Evolutionary conservation across 352 stramenopile species (phyloP).

Genomic region (Phytophthora cryptogea): DNA sequence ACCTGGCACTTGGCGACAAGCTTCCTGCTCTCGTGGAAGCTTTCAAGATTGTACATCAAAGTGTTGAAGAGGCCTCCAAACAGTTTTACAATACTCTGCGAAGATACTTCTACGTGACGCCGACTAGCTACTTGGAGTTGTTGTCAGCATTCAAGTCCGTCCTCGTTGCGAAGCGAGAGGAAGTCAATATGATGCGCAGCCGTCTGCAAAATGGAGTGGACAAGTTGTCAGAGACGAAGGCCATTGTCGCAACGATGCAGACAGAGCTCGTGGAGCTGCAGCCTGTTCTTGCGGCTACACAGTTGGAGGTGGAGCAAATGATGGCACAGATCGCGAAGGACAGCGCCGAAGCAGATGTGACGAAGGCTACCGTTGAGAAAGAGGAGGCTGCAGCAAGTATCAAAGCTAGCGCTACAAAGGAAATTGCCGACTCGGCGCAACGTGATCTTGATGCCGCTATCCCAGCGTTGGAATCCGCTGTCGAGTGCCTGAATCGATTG

Average conservation of each 20-base stretch:
- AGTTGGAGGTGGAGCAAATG: slow-evolving; percentile 89
- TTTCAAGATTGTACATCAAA: slow-evolving; percentile 90
- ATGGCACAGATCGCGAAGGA: slow-evolving; percentile 91
- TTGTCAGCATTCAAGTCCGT: slow-evolving; percentile 92
- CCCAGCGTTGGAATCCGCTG: slow-evolving; percentile 82
- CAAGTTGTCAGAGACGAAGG: slow-evolving; percentile 84
- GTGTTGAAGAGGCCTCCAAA: slow-evolving; percentile 82
- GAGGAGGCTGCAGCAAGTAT: slow-evolving; percentile 87
- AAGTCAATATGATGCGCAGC: slow-evolving; percentile 88
- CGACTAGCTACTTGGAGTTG: slow-evolving; percentile 92
- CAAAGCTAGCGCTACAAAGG: slow-evolving; percentile 88
- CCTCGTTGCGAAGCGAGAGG: slow-evolving; percentile 87
- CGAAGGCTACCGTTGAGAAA: slow-evolving; percentile 85
- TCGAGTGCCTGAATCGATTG: slow-evolving; percentile 90
- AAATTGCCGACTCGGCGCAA: slow-evolving; percentile 90
- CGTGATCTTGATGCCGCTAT: slow-evolving; percentile 88
- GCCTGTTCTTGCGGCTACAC: slow-evolving; percentile 73
- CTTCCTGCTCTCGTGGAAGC: slow-evolving; percentile 63
- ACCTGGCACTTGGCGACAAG: slow-evolving; percentile 69
- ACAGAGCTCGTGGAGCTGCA: slow-evolving; percentile 83
- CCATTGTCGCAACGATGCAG: slow-evolving; percentile 85
- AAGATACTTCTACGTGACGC: slow-evolving; percentile 94
- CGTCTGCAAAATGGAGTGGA: slow-evolving; percentile 88
- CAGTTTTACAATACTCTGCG: slow-evolving; percentile 88
- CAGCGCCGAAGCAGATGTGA: slow-evolving; percentile 89